Evolutionary conservation across 2,329 filamentous ascomycete genomes (phyloP).

Genomic region (Thyridium curvatum): DNA sequence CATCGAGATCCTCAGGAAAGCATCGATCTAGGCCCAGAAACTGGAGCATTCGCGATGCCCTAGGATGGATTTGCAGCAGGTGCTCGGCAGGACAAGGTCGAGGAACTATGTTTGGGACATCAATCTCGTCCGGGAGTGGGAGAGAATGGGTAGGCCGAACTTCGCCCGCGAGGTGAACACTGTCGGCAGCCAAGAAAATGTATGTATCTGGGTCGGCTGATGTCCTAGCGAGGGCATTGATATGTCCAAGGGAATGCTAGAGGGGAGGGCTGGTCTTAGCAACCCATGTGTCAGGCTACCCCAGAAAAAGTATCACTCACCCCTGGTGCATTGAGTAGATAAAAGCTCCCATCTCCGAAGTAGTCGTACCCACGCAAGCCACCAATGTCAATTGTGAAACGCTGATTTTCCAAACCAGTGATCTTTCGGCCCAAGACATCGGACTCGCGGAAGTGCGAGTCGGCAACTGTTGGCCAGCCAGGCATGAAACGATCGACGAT

Average conservation of each 20-base stretch:
- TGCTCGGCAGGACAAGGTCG: too few relatives aligned
- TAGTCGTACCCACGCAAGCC: constrained; percentile 13
- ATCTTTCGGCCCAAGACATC: too few relatives aligned
- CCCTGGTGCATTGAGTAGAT: constrained; percentile 14
- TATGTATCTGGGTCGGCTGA: constrained; percentile 12
- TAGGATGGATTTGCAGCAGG: too few relatives aligned
- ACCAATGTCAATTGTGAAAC: too few relatives aligned
- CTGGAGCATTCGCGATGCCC: too few relatives aligned
- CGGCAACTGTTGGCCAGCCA: constrained; percentile 11
- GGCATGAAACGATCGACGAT: constrained; percentile 12
- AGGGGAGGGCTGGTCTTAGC: too few relatives aligned
- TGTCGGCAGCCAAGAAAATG: constrained; percentile 15
- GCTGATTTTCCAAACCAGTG: too few relatives aligned
- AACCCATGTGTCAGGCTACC: too few relatives aligned
- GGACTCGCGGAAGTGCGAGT: constrained; percentile 8
- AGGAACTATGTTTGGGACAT: too few relatives aligned
- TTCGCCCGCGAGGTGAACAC: constrained; percentile 12
- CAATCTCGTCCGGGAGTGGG: constrained; percentile 11
- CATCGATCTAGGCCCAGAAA: too few relatives aligned
- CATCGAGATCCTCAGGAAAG: too few relatives aligned
- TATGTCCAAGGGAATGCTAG: constrained; percentile 12
- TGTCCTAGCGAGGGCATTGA: constrained; percentile 12
- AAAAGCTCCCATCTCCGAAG: constrained; percentile 16
- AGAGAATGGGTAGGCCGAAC: constrained; percentile 11
- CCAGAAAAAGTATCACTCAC: too few relatives aligned